Evolutionary conservation across 768 basidiomycete genomes (phyloP), one percentile per base, ranked within the genome.

Genomic region (Agrocybe pediades): DNA sequence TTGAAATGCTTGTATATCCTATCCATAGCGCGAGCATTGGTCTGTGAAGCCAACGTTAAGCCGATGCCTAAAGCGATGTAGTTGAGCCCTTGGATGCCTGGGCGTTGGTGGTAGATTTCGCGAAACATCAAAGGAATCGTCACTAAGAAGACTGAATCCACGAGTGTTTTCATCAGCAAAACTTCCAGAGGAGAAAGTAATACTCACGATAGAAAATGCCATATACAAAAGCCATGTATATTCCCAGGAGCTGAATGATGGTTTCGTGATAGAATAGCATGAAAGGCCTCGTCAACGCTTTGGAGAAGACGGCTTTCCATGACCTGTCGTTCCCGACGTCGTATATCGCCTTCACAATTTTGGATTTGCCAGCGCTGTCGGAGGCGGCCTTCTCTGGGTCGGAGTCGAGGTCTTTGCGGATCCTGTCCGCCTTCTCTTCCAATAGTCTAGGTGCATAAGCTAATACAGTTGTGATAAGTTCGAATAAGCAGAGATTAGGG

Each of bases 61-160:
- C 90, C 90, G 1, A 87, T 20, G 0, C 88, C 89, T 3, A 92
- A 76, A 0, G 89, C 80, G 53, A 92, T 72, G 57, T 90, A 94
- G 61, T 91, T 75, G 26, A 91, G 66, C 0, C 88, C 86, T 0
- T 81, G 75, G 46, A 87, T 84, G 4, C 87, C 86, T 11, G 78
- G 66, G 0, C 63, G 55, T 63, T 88, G 68, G 30, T 76, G 68
- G 60, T 92, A 92, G 0, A 77, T 65, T 3, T 71, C 68, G 46
- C 73, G 65, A 57, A 84, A 90, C 39, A 88, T 86, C 0, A 67
- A 57, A 0, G 87, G 83, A 13, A 36, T 36, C n/a, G 33, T 36
- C 5, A 36, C 33, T 13, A 36, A 13, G n/a, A 36, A 36, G 13
- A 36, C 33, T 36, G 3, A 4, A n/a, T n/a, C n/a, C n/a, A n/a